Base-by-base conservation (phyloP, 257 asterid genomes). In the Jacaranda copaia region DNA sequence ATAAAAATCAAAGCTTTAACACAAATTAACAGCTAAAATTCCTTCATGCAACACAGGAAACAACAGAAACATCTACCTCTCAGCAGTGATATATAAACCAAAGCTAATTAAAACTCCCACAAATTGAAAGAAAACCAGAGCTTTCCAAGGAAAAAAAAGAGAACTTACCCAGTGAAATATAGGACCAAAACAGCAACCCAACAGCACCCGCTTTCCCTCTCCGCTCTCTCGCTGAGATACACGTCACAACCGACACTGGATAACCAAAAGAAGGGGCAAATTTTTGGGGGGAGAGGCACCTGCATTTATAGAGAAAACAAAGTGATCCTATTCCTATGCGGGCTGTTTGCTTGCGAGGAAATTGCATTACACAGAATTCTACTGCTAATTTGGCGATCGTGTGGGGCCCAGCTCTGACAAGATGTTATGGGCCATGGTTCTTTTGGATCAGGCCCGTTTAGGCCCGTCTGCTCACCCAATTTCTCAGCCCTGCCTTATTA, bases 241-340 rank as follows among this genome's bases (percentile, higher is more conserved):
- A 25, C 32, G 32, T 25, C 32, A 25, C 32, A 25, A 1, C 72
- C 10, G n/a, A 32, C 16, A 68, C 72, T 43, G 32, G 45, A 68
- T 38, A 52, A 46, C 76, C 25, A 67, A 74, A 73, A 58, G 70
- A 82, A 52, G 52, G 83, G 73, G 64, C 75, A 32, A 70, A 79
- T 48, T 25, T 25, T 25, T 38, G 19, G 49, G 55, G 57, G 61
- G 80, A 57, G 78, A 66, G 69, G 45, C 32, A 62, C 72, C 77
- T 67, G 79, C 88, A 92, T 90, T 87, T 92, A 90, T 88, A 88
- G 92, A 83, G 20, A 5, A 46, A 75, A 78, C 55, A 46, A 76
- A 61, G 79, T 36, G 92, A 89, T 90, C 97, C 96, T 85, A 78
- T 79, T 85, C 80, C 83, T 4, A 5, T 42, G 46, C 8, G 46